Conservation (phyloP, 2,329 filamentous ascomycete species). For the Fusarium virguliforme region DNA sequence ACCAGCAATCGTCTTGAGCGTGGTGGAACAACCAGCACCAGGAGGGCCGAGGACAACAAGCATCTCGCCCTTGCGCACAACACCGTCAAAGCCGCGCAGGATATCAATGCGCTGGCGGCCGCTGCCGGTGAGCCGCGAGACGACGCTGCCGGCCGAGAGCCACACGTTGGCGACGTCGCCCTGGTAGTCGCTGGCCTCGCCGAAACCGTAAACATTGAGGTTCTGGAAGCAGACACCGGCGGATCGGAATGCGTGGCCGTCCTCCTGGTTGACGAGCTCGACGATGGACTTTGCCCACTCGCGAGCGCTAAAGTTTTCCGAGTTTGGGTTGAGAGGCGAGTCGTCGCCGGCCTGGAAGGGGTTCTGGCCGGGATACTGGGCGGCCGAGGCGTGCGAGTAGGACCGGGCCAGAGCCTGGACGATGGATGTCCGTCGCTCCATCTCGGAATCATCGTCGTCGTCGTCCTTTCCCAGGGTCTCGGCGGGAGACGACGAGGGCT, state of each 20-base stretch:
- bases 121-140: conserved; percentile 66
- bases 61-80: conserved; percentile 82
- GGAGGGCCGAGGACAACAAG: conserved; percentile 82
- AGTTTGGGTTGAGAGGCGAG: conserved; percentile 69
- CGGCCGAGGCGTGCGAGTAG: conserved; percentile 67
- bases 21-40: conserved; percentile 84
- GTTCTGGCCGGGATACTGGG: conserved; percentile 58
- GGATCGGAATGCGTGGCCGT: conserved; percentile 71
- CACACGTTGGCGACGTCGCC: conserved; percentile 76
- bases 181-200: conserved; percentile 79
- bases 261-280: conserved; percentile 66
- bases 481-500: conserved; percentile 49
- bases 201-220: conserved; percentile 78
- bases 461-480: conserved; percentile 53
- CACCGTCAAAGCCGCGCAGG: conserved; percentile 76
- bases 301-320: conserved; percentile 68
- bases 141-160: conserved; percentile 64
- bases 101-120: conserved; percentile 76
- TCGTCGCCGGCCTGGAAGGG: conserved; percentile 66
- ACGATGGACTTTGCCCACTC: conserved; percentile 75
- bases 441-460: conserved; percentile 58
- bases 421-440: conserved; percentile 66
- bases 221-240: conserved; percentile 78
- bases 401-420: conserved; percentile 71
- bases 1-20: conserved; percentile 87